Conservation (phyloP, 805 yeast species). For the Candida ficus region DNA sequence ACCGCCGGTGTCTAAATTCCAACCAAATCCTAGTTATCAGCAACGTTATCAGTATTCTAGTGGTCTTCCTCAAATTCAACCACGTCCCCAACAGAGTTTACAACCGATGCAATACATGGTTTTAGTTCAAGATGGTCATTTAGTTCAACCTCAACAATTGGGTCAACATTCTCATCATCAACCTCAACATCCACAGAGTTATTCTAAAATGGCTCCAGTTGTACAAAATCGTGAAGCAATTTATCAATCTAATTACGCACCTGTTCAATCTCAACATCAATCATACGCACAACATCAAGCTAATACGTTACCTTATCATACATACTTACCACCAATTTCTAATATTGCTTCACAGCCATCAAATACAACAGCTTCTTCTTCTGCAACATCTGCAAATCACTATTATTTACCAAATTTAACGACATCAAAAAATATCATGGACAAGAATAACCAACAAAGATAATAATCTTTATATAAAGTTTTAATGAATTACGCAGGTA, state of each 20-base stretch:
- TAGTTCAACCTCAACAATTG: neutral
- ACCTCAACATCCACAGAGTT: neutral
- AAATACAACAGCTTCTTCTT: too few species aligned
- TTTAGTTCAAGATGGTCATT: neutral
- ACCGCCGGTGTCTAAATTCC: neutral
- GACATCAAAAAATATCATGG: neutral
- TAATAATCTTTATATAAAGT: neutral
- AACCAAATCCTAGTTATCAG: neutral
- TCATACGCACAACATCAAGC: neutral
- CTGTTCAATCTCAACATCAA: conserved; percentile 13
- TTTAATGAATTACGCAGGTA: too few species aligned
- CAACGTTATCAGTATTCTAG: neutral
- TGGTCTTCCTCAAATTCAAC: neutral
- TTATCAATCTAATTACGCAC: too few species aligned
- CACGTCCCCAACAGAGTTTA: neutral
- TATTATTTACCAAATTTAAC: neutral
- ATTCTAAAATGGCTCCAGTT: too few species aligned
- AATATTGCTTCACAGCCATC: too few species aligned
- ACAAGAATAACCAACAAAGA: neutral
- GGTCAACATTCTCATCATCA: neutral
- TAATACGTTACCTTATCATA: neutral
- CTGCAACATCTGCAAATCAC: too few species aligned
- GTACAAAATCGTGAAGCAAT: too few species aligned
- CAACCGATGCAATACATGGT: neutral
- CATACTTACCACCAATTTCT: neutral